Evolutionary conservation across 257 asterid genomes (phyloP), one percentile per base, ranked within the genome.

Genomic region (Nicotiana obtusifolia): DNA sequence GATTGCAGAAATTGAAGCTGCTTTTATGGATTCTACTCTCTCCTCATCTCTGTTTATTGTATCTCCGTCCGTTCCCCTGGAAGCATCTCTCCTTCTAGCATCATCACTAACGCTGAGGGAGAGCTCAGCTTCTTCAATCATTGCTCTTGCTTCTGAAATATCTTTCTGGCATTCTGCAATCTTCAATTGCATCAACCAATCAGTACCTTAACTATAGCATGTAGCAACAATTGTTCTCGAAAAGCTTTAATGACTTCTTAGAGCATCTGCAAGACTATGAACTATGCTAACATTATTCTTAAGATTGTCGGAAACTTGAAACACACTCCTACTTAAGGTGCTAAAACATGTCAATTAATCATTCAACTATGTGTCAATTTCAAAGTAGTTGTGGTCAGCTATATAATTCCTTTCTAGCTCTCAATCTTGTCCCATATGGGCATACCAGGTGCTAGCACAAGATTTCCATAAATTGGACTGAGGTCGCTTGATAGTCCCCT

Each of bases 161-260:
- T 93, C 98, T 83, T 85, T 92, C 87, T 94, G 98, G 87, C 97
- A 93, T 86, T 91, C 99, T 90, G 91, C 97, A 84, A 95, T 95
- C 99, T 95, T 81, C 77, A 87, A 79, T 64, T 2, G 24, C 57
- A 33, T 13, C 4, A 28, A 66, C 17, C 66, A 69, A n/a, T 64
- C 71, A 71, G 62, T 54, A 69, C 44, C 41, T 49, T 49, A 75
- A 49, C 62, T 75, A 49, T 75, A 24, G 2, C 62, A 75, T 35
- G 16, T 64, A 28, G n/a, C 41, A 75, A 75, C 41, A 49, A 33
- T 0, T 26, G 80, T 33, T 78, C 57, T 56, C 44, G n/a, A 77
- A 64, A 76, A 44, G 77, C 37, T 77, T 44, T 16, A 84, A 44
- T 26, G 30, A 53, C 80, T 57, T 24, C 24, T 75, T 73, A 73